Base-by-base conservation (phyloP, 306 rosid species). In the Cucurbita moschata region DNA sequence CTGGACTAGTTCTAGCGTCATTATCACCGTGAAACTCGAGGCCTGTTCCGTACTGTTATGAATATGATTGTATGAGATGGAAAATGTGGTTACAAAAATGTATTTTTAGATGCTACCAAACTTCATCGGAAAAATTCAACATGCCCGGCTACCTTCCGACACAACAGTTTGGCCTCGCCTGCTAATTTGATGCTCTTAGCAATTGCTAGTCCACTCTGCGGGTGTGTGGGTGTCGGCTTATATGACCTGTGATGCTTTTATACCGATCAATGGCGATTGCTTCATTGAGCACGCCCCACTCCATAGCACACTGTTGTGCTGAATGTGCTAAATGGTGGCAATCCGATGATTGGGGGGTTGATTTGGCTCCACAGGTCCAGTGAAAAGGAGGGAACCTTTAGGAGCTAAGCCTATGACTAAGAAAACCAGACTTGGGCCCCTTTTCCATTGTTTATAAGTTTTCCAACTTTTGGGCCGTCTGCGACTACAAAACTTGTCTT, bases 271-370 rank as follows among this genome's bases (percentile, higher is more conserved):
- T 80, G 9, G 99, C 97, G 12, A 79, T 79, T 16, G 81, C 81
- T 85, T 95, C 99, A 35, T 91, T 95, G 42, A 83, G 74, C 78
- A 85, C 87, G n/a, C 99, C 99, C 99, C 99, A 95, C 5, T 81
- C 85, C 97, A 91, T 91, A 70, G 99, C 99, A 38, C 50, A 62
- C 64, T 52, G n/a, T n/a, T n/a, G 99, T 91, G 71, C 99, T 85
- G 83, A 95, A 95, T 18, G 99, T 88, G 86, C 97, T 89, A 4
- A 6, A 26, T 58, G 40, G 62, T 56, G 38, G 62, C 38, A 56
- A 56, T 10, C 14, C 16, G n/a, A 14, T 50, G 16, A 58, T 58
- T 23, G 63, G 30, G 64, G 64, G 64, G 64, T 58, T 58, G 26
- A 5, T 30, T 5, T 35, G 6, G 19, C 4, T 30, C 18, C 38